These are phyloP conservation scores for Sarocladium kiliense DNA, from an alignment of 2,329 filamentous ascomycete species.

Conservation along the genomic window DNA sequence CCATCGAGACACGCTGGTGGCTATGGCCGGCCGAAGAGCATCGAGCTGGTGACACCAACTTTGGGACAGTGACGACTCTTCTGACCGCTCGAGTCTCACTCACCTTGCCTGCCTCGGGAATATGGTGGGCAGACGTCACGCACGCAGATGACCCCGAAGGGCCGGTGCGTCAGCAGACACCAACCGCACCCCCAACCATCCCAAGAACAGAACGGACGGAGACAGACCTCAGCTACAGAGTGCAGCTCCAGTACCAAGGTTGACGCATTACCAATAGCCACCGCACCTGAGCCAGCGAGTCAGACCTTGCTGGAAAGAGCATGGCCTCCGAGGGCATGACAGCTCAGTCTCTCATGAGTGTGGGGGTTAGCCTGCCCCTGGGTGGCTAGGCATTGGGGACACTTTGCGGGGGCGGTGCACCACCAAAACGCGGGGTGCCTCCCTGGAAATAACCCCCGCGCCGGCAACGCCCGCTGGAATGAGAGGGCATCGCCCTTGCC, in stretches of 20 bases:
- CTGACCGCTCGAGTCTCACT: neutral
- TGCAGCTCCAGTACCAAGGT: neutral
- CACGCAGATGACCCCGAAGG: neutral
- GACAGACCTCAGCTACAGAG: neutral
- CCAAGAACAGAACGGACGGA: neutral
- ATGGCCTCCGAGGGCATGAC: conserved; percentile 1
- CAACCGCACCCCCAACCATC: neutral
- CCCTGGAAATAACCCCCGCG: neutral
- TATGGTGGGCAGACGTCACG: neutral
- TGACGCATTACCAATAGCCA: neutral
- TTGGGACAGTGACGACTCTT: neutral
- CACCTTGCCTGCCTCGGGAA: neutral
- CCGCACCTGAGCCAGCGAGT: neutral
- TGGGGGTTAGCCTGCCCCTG: neutral
- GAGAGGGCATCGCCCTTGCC: neutral
- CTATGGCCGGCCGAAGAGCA: conserved; percentile 56
- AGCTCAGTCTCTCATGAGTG: neutral
- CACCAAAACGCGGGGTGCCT: conserved; percentile 1
- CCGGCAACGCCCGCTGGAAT: neutral
- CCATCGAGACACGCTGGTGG: conserved; percentile 49
- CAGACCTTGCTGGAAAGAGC: conserved; percentile 6
- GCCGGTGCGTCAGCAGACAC: conserved; percentile 5
- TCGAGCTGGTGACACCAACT: conserved; percentile 56
- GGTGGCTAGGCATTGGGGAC: neutral
- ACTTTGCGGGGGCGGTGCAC: neutral